Conservation (phyloP, 2,329 filamentous ascomycete species). For the Pseudovirgaria hyperparasitica region DNA sequence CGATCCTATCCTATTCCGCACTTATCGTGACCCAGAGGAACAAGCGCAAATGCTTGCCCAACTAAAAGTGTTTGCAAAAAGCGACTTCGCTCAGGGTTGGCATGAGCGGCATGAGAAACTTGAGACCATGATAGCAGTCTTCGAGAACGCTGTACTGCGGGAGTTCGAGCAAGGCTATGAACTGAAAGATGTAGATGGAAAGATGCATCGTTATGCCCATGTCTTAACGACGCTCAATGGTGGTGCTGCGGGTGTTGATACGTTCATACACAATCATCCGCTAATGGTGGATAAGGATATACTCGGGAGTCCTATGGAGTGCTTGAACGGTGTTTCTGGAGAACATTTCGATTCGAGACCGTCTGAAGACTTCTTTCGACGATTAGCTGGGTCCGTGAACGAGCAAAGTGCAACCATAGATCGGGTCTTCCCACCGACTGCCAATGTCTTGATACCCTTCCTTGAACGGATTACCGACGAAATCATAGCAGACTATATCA, state of each 20-base stretch:
- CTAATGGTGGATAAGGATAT: slow-evolving; percentile 63
- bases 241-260: slow-evolving; percentile 62
- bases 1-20: slow-evolving; percentile 73
- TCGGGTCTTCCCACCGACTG: slow-evolving; percentile 62
- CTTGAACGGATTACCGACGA: slow-evolving; percentile 75
- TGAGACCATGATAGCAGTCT: slow-evolving; percentile 61
- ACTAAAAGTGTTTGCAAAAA: slow-evolving; percentile 62
- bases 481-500: slow-evolving; percentile 72
- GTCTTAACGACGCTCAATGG: slow-evolving; percentile 75
- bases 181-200: slow-evolving; percentile 72
- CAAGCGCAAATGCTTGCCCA: slow-evolving; percentile 85
- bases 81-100: slow-evolving; percentile 70
- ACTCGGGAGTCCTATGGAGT: slow-evolving; percentile 66
- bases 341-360: slow-evolving; percentile 65
- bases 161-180: slow-evolving; percentile 93
- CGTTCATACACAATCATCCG: slow-evolving; percentile 82
- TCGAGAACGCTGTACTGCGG: slow-evolving; percentile 77
- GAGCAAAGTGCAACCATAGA: slow-evolving; percentile 73
- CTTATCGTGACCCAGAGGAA: slow-evolving; percentile 75
- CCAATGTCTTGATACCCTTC: slow-evolving; percentile 63
- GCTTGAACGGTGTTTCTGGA: slow-evolving; percentile 53
- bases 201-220: slow-evolving; percentile 80
- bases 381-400: slow-evolving; percentile 61
- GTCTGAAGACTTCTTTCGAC: slow-evolving; percentile 68
- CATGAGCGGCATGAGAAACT: slow-evolving; percentile 58